Evolutionary conservation across 371 early-diverging fungal genomes (phyloP).

Genomic region (Mortierella sp.): DNA sequence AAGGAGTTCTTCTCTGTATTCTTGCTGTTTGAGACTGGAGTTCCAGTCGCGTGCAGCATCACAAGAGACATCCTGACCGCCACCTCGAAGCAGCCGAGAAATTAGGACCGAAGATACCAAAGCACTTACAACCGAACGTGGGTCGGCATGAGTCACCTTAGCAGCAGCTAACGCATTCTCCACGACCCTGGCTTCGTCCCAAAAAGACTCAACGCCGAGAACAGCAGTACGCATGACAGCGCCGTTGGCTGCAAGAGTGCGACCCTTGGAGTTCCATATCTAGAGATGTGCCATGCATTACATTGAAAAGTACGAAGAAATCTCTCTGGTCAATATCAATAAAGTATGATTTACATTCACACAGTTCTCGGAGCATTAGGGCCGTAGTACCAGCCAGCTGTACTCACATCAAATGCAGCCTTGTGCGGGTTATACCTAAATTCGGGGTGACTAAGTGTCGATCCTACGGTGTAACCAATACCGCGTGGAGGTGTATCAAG

Average conservation of each 20-base stretch:
- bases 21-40: slow-evolving; percentile 13
- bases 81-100: slow-evolving; percentile 64
- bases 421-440: slow-evolving; percentile 59
- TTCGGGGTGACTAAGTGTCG: slow-evolving; percentile 59
- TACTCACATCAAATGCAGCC: slow-evolving; percentile 57
- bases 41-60: slow-evolving; percentile 58
- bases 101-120: slow-evolving; percentile 68
- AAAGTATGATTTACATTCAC: not conserved
- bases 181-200: slow-evolving; percentile 73
- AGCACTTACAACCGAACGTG: slow-evolving; percentile 72
- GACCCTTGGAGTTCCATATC: slow-evolving; percentile 51
- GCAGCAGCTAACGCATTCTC: slow-evolving; percentile 70
- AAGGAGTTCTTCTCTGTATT: slow-evolving; percentile 38
- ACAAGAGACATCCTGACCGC: slow-evolving; percentile 19
- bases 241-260: slow-evolving; percentile 68
- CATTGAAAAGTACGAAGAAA: not conserved
- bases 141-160: slow-evolving; percentile 77
- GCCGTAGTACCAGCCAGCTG: not conserved
- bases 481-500: slow-evolving; percentile 68
- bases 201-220: slow-evolving; percentile 70
- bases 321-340: too few relatives aligned
- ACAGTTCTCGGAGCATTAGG: not conserved
- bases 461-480: slow-evolving; percentile 67
- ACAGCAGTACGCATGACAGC: slow-evolving; percentile 75
- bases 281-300: not conserved